phyloP scores from a whole-genome alignment of 768 basidiomycete species.

The Chalciporus pseudorubinellus region DNA sequence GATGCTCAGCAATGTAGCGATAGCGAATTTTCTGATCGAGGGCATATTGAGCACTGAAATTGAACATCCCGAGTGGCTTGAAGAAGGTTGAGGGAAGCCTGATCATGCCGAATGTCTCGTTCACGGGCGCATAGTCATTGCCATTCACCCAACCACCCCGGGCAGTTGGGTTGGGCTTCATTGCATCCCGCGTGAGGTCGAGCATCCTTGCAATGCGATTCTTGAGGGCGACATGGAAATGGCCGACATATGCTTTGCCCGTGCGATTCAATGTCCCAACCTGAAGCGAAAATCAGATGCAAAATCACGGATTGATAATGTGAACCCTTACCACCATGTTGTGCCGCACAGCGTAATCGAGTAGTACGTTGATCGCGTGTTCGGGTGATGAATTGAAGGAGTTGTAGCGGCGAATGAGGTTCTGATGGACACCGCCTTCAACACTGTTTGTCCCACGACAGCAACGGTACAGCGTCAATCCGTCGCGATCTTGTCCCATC shows the following conservation, averaged over 20 bases:
- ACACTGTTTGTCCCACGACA: slow-evolving; percentile 33
- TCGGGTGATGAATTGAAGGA: slow-evolving; percentile 19
- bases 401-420: slow-evolving; percentile 15
- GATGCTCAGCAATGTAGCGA: too few relatives aligned
- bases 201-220: slow-evolving; percentile 10
- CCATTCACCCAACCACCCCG: slow-evolving; percentile 14
- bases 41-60: too few relatives aligned
- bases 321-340: slow-evolving; percentile 22
- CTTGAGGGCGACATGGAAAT: slow-evolving; percentile 24
- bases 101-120: neutral
- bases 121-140: slow-evolving; percentile 2
- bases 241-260: slow-evolving; percentile 21
- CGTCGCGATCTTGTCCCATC: slow-evolving; percentile 7
- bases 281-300: neutral
- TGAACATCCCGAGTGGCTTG: too few relatives aligned
- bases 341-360: slow-evolving; percentile 23
- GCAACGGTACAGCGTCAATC: slow-evolving; percentile 16
- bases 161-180: neutral
- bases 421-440: slow-evolving; percentile 38
- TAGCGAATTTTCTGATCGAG: too few relatives aligned
- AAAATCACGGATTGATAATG: too few relatives aligned
- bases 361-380: slow-evolving; percentile 22
- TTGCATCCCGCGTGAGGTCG: neutral
- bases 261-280: slow-evolving; percentile 27
- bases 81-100: too few relatives aligned